Conservation (phyloP, 177 flowering plant genomes). For the Vitis hybrid region DNA sequence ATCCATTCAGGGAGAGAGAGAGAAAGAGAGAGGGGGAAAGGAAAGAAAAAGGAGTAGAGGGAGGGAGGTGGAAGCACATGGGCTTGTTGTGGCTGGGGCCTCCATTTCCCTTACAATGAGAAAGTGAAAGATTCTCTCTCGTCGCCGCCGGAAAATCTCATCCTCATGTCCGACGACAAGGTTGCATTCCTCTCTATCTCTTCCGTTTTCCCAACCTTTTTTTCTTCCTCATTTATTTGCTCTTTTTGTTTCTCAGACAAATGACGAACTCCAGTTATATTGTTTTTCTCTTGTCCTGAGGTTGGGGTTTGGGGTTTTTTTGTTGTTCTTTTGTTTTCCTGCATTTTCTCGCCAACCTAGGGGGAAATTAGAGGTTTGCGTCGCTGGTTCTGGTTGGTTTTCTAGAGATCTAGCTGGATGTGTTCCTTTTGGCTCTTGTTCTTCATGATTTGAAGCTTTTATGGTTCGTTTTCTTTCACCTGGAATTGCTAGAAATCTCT, state of each 20-base stretch:
- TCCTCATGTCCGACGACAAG: slow-evolving; percentile 34
- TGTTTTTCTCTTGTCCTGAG: no score
- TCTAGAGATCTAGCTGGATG: no score
- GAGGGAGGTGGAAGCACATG: slow-evolving; percentile 38
- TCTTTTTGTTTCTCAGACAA: not conserved
- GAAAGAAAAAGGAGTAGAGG: slow-evolving; percentile 1
- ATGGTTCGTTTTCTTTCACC: no score
- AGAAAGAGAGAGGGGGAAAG: slow-evolving; percentile 3
- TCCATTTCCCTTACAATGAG: not conserved
- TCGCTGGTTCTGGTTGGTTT: no score
- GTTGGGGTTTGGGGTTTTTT: no score
- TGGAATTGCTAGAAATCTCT: no score
- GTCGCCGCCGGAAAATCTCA: not conserved
- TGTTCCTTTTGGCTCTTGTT: no score
- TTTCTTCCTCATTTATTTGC: not conserved
- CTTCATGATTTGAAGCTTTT: no score
- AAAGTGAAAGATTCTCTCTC: not conserved
- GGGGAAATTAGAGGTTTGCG: no score
- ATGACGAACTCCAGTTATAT: no score
- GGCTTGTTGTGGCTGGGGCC: slow-evolving; percentile 30
- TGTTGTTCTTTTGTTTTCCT: no score
- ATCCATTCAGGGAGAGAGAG: not conserved
- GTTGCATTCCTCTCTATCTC: slow-evolving; percentile 5
- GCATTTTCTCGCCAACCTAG: no score
- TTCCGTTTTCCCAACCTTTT: not conserved